Evolutionary conservation across 1,139 yeast genomes (phyloP), one percentile per base, ranked within the genome.

Genomic region (Candida sanyaensis): DNA sequence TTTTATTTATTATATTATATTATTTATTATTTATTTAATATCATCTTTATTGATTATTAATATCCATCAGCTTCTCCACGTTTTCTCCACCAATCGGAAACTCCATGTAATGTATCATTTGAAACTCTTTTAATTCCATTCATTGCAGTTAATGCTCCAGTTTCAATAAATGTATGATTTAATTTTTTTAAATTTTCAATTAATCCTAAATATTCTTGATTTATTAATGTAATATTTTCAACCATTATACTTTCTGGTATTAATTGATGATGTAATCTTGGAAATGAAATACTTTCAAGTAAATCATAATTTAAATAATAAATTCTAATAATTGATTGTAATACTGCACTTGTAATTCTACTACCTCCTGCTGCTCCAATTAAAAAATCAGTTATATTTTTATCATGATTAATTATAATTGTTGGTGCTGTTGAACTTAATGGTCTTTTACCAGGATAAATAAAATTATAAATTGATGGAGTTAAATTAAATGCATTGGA

Each of bases 341-440:
- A 76, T 2, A 92, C 81, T 0, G 96, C 81, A 0, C 96, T 89
- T n/a, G 88, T 77, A 46, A 93, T 93, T 50, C 96, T 74, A 12
- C 96, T 86, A 0, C 98, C 98, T 7, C 99, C 98, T 1, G 98
- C 95, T 0, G 97, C 96, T 1, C 98, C 98, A 52, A 92, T 78
- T 3, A 87, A 79, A 41, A 89, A 63, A 56, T 86, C 90, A 0
- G 88, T 83, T 12, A 46, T 49, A 57, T 79, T 68, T 52, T 68
- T 64, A 10, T 56, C 60, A n/a, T 75, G 73, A 51, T 81, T 77
- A 17, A 80, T 69, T 1, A 90, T 71, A 32, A 91, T 81, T 0
- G 90, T 78, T 2, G 98, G 98, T 0, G 88, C 78, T 24, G 88
- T 80, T 1, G 96, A 89, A 6, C 96, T 88, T 40, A 92, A 70